Base-by-base conservation (phyloP, 1,284 basidiomycete species). In the Ustilago hordei region DNA sequence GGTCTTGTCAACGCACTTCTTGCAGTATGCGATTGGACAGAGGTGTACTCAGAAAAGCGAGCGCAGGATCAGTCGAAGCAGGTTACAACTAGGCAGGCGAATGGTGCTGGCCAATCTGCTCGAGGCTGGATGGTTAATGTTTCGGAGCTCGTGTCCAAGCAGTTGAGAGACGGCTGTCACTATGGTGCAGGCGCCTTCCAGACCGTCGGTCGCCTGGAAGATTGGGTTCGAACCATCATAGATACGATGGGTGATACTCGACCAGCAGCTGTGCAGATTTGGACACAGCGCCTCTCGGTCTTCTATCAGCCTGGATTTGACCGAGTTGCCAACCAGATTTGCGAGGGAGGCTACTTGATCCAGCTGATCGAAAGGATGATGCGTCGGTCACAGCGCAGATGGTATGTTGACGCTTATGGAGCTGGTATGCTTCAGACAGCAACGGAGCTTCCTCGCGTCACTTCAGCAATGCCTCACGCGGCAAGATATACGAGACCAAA, bases 1-100 rank as follows among this genome's bases (percentile, higher is more conserved):
- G 90, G 90, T 5, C 82, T 91, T 7, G 88, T 87, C 53, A 90
- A 89, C 67, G 88, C 90, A 8, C 86, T 90, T 47, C 88, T 88
- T 48, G 88, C 90, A 0, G 85, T 91, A 6, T 90, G 90, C 78
- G 89, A 90, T 80, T 91, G 90, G 90, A 85, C 85, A 34, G 89
- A 89, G 23, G 83, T 81, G 38, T 79, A 82, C 35, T 8, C 60
- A 7, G 79, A 76, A 8, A 64, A 59, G 39, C 52, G 47, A 13
- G 38, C 50, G 23, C 5, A 4, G 34, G 28, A 55, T 8, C 50
- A 50, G 11, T 32, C 32, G 15, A 39, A 4, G 28, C 13, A 17
- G 31, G 19, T 8, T 8, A 23, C 35, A 45, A 74, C 9, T 19
- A 36, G 12, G 39, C 13, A 8, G 15, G 23, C 34, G 23, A 12